Conservation (phyloP, 352 stramenopile species). For the Globisporangium spinosum region DNA sequence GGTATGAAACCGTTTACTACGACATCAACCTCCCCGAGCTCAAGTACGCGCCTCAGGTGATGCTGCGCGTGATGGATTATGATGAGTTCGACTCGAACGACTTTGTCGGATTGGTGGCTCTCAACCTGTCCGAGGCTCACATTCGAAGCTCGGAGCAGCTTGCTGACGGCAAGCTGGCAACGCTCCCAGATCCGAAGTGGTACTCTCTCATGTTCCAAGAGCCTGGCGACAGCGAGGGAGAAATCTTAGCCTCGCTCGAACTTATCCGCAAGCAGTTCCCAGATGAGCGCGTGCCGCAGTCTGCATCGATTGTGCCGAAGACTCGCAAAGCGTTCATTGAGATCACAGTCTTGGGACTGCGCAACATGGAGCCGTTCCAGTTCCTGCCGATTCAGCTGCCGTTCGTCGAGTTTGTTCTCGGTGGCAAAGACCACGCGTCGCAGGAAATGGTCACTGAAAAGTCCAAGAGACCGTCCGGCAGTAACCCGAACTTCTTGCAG, state of each 20-base stretch:
- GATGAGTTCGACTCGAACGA: constrained; percentile 76
- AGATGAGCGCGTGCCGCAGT: constrained; percentile 52
- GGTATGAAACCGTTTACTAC: constrained; percentile 87
- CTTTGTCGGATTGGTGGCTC: constrained; percentile 52
- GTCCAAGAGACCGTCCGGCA: constrained; percentile 74
- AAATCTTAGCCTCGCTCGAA: constrained; percentile 74
- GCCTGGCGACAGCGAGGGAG: constrained; percentile 71
- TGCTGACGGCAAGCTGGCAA: constrained; percentile 31
- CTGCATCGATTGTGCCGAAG: constrained; percentile 51
- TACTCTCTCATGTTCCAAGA: constrained; percentile 76
- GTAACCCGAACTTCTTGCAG: constrained; percentile 89
- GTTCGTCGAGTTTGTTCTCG: constrained; percentile 87
- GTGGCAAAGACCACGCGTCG: constrained; percentile 68
- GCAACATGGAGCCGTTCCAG: constrained; percentile 86
- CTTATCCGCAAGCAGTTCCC: constrained; percentile 70
- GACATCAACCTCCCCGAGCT: constrained; percentile 79
- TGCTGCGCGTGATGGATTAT: constrained; percentile 78
- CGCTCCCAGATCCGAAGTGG: constrained; percentile 71
- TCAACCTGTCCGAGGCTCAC: constrained; percentile 71
- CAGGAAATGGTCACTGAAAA: constrained; percentile 87
- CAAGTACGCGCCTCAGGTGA: constrained; percentile 73
- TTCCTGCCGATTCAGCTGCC: constrained; percentile 88
- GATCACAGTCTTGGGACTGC: constrained; percentile 81
- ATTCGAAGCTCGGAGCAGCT: constrained; percentile 64
- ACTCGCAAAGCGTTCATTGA: constrained; percentile 78